These are phyloP conservation scores for Cucumis cinereus DNA, from an alignment of 306 rosid species.

Conservation along the genomic window DNA sequence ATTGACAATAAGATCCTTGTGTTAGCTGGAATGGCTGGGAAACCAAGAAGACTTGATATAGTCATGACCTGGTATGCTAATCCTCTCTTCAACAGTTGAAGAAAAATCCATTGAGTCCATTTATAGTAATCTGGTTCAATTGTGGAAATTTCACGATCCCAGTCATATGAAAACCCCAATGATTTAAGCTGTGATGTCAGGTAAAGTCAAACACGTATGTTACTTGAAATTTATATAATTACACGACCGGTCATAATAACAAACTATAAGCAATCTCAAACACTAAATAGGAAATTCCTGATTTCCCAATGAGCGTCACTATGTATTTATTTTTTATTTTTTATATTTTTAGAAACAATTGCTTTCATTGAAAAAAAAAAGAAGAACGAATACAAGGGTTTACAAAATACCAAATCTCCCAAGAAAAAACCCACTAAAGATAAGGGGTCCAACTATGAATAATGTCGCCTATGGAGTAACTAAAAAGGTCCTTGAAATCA, in stretches of 20 bases:
- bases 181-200: constrained; percentile 64
- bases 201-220: neutral
- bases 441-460: too few relatives aligned
- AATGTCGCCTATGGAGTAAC: too few relatives aligned
- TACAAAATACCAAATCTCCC: too few relatives aligned
- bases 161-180: constrained; percentile 90
- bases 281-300: neutral
- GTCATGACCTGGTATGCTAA: constrained; percentile 80
- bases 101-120: constrained; percentile 99
- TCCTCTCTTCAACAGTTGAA: constrained; percentile 84
- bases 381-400: too few relatives aligned
- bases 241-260: neutral
- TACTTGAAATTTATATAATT: neutral
- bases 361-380: too few relatives aligned
- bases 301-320: neutral
- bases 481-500: too few relatives aligned
- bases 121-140: constrained; percentile 84
- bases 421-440: too few relatives aligned
- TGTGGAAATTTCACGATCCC: constrained; percentile 95
- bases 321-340: too few relatives aligned
- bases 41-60: constrained; percentile 7
- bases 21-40: constrained; percentile 1
- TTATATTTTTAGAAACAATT: too few relatives aligned
- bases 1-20: constrained; percentile 10
- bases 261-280: neutral